These are phyloP conservation scores for Trichophyton benhamiae DNA, from an alignment of 2,329 filamentous ascomycete genomes.

Conservation along the genomic window DNA sequence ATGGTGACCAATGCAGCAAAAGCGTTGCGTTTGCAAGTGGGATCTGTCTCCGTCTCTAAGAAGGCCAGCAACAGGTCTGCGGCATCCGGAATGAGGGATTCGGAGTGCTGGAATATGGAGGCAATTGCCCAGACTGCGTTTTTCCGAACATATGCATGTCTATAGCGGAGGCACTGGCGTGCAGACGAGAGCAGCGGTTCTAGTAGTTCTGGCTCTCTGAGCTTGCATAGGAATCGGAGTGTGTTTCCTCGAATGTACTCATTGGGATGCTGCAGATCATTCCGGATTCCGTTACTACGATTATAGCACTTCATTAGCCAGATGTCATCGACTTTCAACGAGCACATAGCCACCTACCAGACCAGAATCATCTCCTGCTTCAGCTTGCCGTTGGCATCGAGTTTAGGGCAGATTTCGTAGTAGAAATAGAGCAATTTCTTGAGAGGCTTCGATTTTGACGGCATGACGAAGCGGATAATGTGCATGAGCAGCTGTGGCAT, in stretches of 20 bases:
- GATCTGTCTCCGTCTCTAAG: constrained; percentile 79
- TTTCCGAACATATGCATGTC: constrained; percentile 95
- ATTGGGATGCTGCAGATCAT: constrained; percentile 93
- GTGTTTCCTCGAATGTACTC: constrained; percentile 98
- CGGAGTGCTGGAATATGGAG: constrained; percentile 83
- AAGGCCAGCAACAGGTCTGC: constrained; percentile 84
- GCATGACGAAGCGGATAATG: constrained; percentile 99
- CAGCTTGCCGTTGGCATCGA: constrained; percentile 80
- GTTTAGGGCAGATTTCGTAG: constrained; percentile 97
- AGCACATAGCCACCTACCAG: constrained; percentile 50
- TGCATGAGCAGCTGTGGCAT: constrained; percentile 97
- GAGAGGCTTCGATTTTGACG: constrained; percentile 85
- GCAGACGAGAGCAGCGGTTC: constrained; percentile 90
- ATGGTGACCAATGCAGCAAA: constrained; percentile 85
- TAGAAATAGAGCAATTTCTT: constrained; percentile 99
- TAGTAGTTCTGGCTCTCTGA: constrained; percentile 88
- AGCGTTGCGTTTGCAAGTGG: constrained; percentile 94
- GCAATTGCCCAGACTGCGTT: constrained; percentile 92
- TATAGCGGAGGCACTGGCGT: constrained; percentile 82
- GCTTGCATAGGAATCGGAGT: constrained; percentile 92
- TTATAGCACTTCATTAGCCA: not conserved
- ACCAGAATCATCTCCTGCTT: constrained; percentile 99
- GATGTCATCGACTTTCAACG: not conserved
- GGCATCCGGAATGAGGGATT: constrained; percentile 85
- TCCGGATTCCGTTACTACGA: constrained; percentile 88